Base-by-base conservation (phyloP, 2,329 filamentous ascomycete genomes). In the Canariomyces notabilis region DNA sequence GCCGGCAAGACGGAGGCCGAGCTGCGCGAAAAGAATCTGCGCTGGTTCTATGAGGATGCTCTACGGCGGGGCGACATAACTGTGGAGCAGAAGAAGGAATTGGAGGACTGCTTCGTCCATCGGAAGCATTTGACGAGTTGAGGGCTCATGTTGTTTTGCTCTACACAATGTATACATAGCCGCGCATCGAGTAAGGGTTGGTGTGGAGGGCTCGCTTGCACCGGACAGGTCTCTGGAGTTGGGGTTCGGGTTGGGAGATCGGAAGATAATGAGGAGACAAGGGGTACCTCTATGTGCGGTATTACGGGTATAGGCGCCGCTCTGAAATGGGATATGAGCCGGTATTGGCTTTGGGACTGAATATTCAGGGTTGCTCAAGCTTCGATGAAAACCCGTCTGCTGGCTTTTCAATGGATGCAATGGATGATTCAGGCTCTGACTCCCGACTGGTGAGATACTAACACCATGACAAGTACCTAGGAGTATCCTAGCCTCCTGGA, bases 1-100 rank as follows among this genome's bases (percentile, higher is more conserved):
- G 40, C 44, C 23, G 52, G 41, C 15, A 15, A 44, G 36, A 53
- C 46, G 5, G 34, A 42, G 5, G 45, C 48, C 23, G 51, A 57
- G 31, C 38, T 41, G 6, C 35, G 50, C 5, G 33, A 21, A 6
- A 46, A 41, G 38, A 53, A 49, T 26, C 16, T 57, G 38, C 18
- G 43, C 37, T 57, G 55, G 55, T 53, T 44, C 37, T 42, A 33
- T n/a, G 50, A 56, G 2, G 45, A 49, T 16, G 7, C 18, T 12
- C 15, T 47, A 23, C 38, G 43, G 36, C 39, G 44, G 15, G 55
- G 55, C 1, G 35, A 29, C 21, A 46, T 57, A 5, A 49, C 35
- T 7, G 43, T 31, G 19, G 45, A 48, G 39, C n/a, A 52, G 43
- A 49, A 38, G 41, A 49, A 34, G 42, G 18, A 49, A 15, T 39